Percentiles rank a stretch among this genome's conserved stretches.
Evolutionary conservation across 345 rosid species (phyloP).

Genomic region (Pistacia integerrima): DNA sequence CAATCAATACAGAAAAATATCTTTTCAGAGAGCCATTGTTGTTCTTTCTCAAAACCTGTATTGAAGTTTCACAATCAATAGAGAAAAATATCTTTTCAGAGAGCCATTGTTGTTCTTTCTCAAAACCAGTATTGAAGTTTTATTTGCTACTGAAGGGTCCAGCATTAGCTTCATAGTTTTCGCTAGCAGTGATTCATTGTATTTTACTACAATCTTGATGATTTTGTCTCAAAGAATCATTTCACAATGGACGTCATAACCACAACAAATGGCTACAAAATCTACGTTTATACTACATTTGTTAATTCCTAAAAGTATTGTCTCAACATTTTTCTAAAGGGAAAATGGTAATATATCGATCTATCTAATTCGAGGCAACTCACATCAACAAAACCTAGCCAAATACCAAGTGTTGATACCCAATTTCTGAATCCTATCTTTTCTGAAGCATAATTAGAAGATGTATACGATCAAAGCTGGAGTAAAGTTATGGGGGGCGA

Average conservation of each 20-base stretch:
- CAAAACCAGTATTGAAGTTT: not conserved
- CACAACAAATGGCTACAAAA: not conserved
- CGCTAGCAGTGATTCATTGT: no score
- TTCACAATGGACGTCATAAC: not conserved
- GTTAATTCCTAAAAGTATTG: not conserved
- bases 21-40: not conserved
- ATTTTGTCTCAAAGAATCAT: not conserved
- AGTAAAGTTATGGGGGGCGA: not conserved
- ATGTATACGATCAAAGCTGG: not conserved
- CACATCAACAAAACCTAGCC: not conserved
- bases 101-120: not conserved
- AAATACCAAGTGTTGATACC: not conserved
- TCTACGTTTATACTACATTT: not conserved
- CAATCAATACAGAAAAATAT: not conserved
- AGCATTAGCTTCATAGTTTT: not conserved
- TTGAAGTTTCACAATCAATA: no score
- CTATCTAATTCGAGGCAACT: not conserved
- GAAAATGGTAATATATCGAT: no score
- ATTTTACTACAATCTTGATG: not conserved
- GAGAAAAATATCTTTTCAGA: no score
- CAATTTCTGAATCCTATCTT: not conserved
- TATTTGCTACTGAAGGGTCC: no score
- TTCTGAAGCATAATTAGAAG: not conserved
- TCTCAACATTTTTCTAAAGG: not conserved
- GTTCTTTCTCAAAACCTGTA: not conserved